Evolutionary conservation across 2,329 filamentous ascomycete genomes (phyloP).

Genomic region (Hypoxylon sp.): DNA sequence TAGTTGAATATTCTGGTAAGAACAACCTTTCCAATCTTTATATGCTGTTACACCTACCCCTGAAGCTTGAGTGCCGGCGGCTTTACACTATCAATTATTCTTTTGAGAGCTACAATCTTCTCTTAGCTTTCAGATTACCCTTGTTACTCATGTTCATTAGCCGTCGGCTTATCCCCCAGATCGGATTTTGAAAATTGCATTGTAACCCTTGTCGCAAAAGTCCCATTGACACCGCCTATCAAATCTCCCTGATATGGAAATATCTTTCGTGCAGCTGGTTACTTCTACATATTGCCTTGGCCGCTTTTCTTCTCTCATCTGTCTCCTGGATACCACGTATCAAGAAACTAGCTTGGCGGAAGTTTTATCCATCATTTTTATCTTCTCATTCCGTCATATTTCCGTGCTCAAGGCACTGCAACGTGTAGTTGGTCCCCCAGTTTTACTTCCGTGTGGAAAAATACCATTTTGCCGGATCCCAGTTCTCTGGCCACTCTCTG

Average conservation of each 20-base stretch:
- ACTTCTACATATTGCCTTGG: slow-evolving; percentile 22
- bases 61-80: slow-evolving; percentile 3
- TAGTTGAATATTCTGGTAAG: slow-evolving; percentile 37
- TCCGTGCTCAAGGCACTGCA: slow-evolving; percentile 17
- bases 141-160: slow-evolving; percentile 29
- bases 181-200: slow-evolving; percentile 28
- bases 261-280: slow-evolving; percentile 26
- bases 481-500: slow-evolving; percentile 32
- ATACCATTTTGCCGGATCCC: slow-evolving; percentile 38
- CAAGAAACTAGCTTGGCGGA: not conserved
- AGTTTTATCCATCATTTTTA: slow-evolving; percentile 4
- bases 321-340: slow-evolving; percentile 16
- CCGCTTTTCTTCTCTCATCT: slow-evolving; percentile 16
- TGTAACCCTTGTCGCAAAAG: slow-evolving; percentile 31
- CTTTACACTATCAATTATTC: slow-evolving; percentile 20
- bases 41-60: slow-evolving; percentile 2
- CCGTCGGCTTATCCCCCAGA: slow-evolving; percentile 39
- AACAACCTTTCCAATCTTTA: slow-evolving; percentile 1
- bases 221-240: slow-evolving; percentile 27
- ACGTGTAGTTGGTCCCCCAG: slow-evolving; percentile 30
- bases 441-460: slow-evolving; percentile 29
- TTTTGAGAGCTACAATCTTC: slow-evolving; percentile 14
- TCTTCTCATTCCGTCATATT: slow-evolving; percentile 25
- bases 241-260: slow-evolving; percentile 31
- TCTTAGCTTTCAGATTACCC: slow-evolving; percentile 28